Conservation (phyloP, 2,329 filamentous ascomycete species). For the Calonectria henricotiae region DNA sequence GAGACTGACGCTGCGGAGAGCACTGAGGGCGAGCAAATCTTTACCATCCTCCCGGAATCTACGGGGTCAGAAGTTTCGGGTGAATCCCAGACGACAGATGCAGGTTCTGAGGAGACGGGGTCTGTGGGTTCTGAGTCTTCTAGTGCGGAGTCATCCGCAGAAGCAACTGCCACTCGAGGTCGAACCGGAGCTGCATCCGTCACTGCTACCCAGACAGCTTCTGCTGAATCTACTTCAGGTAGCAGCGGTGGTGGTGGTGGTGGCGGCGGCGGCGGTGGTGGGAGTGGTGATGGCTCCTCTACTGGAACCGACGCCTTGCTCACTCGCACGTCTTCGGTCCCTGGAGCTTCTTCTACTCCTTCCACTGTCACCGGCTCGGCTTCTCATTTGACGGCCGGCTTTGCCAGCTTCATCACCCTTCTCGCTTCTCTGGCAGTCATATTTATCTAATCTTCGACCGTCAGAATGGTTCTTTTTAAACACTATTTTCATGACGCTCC, state of each 20-base stretch:
- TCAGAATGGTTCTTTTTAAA: slow-evolving; percentile 24
- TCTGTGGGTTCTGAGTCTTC: background rate
- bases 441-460: slow-evolving; percentile 45
- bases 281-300: background rate
- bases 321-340: slow-evolving; percentile 45
- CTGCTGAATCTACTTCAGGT: slow-evolving; percentile 10
- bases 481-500: slow-evolving; percentile 49
- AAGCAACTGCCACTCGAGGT: slow-evolving; percentile 13
- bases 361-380: slow-evolving; percentile 43
- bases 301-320: slow-evolving; percentile 36
- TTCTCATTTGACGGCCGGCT: slow-evolving; percentile 41
- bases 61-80: background rate
- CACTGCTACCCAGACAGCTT: slow-evolving; percentile 1
- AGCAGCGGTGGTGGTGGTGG: background rate
- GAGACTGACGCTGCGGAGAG: slow-evolving; percentile 2
- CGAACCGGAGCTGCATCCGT: slow-evolving; percentile 10
- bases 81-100: background rate
- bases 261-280: background rate
- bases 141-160: background rate
- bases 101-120: background rate
- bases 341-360: slow-evolving; percentile 37
- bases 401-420: slow-evolving; percentile 44
- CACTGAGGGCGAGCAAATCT: slow-evolving; percentile 16
- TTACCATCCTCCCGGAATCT: background rate
- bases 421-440: slow-evolving; percentile 46